Conservation (phyloP, 257 asterid species). For the Primulina huaijiensis region DNA sequence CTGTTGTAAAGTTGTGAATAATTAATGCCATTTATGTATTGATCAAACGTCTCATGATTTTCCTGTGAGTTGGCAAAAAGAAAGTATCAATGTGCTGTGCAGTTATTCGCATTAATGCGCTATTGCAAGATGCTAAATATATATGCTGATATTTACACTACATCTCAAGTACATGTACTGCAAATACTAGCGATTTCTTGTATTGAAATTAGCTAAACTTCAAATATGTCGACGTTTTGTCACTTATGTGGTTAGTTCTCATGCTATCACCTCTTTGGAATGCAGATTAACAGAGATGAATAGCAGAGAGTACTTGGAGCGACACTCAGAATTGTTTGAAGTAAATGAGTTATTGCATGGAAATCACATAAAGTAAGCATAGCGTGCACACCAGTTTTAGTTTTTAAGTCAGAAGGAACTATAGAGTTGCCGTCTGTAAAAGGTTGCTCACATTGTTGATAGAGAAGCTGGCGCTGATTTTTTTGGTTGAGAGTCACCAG, state of each 20-base stretch:
- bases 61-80: not conserved
- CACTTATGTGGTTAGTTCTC: not conserved
- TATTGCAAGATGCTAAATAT: not conserved
- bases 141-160: not conserved
- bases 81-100: not conserved
- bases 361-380: not conserved
- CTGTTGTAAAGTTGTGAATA: not conserved
- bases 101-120: not conserved
- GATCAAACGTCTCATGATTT: not conserved
- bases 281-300: constrained; percentile 72
- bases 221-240: not conserved
- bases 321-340: constrained; percentile 49
- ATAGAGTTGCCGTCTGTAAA: not conserved
- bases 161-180: not conserved
- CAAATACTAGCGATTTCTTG: not conserved
- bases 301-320: constrained; percentile 76
- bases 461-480: not conserved
- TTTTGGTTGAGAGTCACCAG: not conserved
- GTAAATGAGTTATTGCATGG: constrained; percentile 19
- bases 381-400: not conserved
- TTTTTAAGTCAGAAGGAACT: not conserved
- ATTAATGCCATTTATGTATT: not conserved
- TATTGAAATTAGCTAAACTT: not conserved
- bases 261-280: constrained; percentile 1
- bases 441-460: not conserved